Percentiles rank a stretch among this genome's conserved stretches.
phyloP scores from a whole-genome alignment of 768 basidiomycete genomes.

The Cytidiella melzeri region DNA sequence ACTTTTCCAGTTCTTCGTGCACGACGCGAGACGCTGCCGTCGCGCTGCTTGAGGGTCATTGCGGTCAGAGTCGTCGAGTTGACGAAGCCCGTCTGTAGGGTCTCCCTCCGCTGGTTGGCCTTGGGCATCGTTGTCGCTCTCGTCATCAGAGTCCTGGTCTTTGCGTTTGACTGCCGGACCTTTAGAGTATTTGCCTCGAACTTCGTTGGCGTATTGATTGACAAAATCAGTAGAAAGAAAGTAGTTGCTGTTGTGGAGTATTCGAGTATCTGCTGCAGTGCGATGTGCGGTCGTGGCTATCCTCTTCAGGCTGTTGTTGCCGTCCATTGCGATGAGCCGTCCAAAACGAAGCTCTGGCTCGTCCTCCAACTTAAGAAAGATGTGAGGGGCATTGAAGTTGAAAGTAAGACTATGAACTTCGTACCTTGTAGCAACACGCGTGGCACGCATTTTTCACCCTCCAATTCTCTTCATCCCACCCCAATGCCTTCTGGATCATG shows the following conservation, averaged over 20 bases:
- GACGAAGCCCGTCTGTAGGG: conserved; percentile 1
- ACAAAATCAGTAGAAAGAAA: no score
- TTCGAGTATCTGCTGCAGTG: conserved; percentile 13
- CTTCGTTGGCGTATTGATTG: no score
- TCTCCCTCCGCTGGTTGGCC: conserved; percentile 1
- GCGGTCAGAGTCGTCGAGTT: not conserved
- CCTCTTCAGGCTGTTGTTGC: no score
- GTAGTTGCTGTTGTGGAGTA: conserved; percentile 19
- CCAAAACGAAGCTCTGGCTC: no score
- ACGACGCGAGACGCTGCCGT: conserved; percentile 14
- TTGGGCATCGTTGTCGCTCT: no score
- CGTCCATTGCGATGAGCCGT: no score
- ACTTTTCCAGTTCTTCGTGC: conserved; percentile 31
- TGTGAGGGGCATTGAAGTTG: not conserved
- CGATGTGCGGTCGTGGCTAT: conserved; percentile 5
- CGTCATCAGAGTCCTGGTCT: no score
- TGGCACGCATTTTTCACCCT: no score
- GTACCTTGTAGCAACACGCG: no score
- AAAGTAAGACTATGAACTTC: not conserved
- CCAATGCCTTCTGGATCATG: conserved; percentile 30
- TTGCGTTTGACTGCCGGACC: conserved; percentile 5
- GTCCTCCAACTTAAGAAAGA: not conserved
- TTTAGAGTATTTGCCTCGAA: conserved; percentile 9
- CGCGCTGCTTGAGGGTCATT: no score
- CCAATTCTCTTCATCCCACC: conserved; percentile 27